These are phyloP conservation scores for Phytophthora sp. DNA, from an alignment of 352 stramenopile genomes.

Conservation along the genomic window DNA sequence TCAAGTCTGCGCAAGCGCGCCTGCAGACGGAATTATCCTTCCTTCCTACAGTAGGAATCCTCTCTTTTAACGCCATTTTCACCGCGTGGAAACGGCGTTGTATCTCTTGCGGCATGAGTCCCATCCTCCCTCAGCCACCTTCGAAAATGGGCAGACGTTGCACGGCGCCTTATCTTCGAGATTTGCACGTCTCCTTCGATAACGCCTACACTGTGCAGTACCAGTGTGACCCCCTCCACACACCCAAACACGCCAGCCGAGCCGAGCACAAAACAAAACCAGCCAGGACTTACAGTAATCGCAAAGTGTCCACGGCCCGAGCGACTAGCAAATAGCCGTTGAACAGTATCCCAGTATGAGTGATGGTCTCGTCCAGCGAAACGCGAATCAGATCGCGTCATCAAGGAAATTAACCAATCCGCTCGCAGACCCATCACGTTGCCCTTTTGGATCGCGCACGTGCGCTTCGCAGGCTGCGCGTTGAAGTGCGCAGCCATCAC, in stretches of 20 bases:
- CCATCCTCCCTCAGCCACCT: slow-evolving; percentile 11
- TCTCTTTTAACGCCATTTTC: too few relatives aligned
- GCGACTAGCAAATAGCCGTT: neutral
- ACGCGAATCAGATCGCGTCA: slow-evolving; percentile 35
- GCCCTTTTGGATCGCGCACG: slow-evolving; percentile 25
- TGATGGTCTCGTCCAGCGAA: slow-evolving; percentile 36
- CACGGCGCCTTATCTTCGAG: slow-evolving; percentile 27
- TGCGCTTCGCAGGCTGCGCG: slow-evolving; percentile 23
- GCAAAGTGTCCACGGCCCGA: neutral
- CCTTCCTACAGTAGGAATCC: too few relatives aligned
- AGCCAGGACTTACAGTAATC: neutral
- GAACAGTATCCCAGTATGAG: slow-evolving; percentile 2
- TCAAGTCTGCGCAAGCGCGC: too few relatives aligned
- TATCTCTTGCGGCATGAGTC: neutral
- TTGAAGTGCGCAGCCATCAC: slow-evolving; percentile 42
- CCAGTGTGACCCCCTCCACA: too few relatives aligned
- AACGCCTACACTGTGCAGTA: too few relatives aligned
- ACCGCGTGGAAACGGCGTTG: neutral
- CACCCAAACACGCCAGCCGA: too few relatives aligned
- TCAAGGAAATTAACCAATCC: slow-evolving; percentile 34
- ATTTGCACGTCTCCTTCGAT: slow-evolving; percentile 28
- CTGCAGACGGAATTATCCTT: too few relatives aligned
- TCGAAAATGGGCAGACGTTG: slow-evolving; percentile 31
- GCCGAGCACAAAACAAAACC: neutral
- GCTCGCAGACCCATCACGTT: slow-evolving; percentile 17